Evolutionary conservation across 2,329 filamentous ascomycete species (phyloP).

Genomic region (Piedraia hortae): DNA sequence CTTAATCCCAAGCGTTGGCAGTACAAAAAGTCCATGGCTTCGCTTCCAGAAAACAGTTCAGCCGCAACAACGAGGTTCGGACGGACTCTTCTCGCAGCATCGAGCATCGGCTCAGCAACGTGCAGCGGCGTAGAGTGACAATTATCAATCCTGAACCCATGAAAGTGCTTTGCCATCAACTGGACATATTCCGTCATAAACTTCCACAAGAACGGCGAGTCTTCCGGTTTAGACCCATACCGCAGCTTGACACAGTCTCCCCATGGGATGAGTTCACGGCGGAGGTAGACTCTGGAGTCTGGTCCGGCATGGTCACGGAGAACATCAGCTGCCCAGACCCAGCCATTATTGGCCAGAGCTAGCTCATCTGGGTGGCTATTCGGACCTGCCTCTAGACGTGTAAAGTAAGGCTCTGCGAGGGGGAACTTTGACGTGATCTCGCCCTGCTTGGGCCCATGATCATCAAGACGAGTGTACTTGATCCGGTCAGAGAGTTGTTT

Average conservation of each 20-base stretch:
- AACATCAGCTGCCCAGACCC: slow-evolving; percentile 95
- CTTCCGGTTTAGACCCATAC: slow-evolving; percentile 52
- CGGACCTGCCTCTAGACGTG: slow-evolving; percentile 49
- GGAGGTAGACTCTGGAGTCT: slow-evolving; percentile 72
- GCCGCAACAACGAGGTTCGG: slow-evolving; percentile 79
- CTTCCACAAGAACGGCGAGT: slow-evolving; percentile 85
- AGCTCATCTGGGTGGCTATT: slow-evolving; percentile 51
- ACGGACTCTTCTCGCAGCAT: slow-evolving; percentile 68
- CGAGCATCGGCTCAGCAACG: slow-evolving; percentile 81
- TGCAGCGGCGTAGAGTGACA: slow-evolving; percentile 88
- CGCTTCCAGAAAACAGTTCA: slow-evolving; percentile 83
- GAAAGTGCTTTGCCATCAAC: slow-evolving; percentile 81
- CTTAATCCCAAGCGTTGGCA: slow-evolving; percentile 79
- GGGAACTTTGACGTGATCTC: slow-evolving; percentile 51
- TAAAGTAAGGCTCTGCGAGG: slow-evolving; percentile 86
- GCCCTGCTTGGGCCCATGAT: slow-evolving; percentile 66
- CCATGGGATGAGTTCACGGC: slow-evolving; percentile 91
- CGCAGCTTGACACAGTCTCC: slow-evolving; percentile 93
- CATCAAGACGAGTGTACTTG: slow-evolving; percentile 84
- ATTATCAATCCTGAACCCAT: slow-evolving; percentile 90
- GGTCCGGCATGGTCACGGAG: slow-evolving; percentile 82
- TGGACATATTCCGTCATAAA: slow-evolving; percentile 85
- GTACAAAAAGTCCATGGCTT: slow-evolving; percentile 89
- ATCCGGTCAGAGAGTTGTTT: slow-evolving; percentile 82
- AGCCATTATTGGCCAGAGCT: slow-evolving; percentile 81